Base-by-base conservation (phyloP, 2,329 filamentous ascomycete species). In the Fusarium metavorans region DNA sequence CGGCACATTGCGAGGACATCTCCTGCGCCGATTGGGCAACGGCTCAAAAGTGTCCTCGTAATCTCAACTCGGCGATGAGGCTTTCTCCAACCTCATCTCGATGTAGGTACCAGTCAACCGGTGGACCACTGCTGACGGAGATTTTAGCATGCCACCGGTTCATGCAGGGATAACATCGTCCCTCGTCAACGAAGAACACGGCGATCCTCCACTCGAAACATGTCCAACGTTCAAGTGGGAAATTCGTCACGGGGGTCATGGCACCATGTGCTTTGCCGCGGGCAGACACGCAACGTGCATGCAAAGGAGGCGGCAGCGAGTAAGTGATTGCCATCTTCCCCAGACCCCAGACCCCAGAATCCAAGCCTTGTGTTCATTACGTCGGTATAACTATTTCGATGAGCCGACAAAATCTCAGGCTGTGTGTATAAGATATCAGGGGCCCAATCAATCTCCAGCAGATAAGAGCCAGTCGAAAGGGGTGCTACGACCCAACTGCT, bases 341-440 rank as follows among this genome's bases (percentile, higher is more conserved):
- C 58, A 57, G 34, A 67, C 64, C 54, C 63, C 63, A 59, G 52
- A 66, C 62, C 57, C 64, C 57, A 35, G 64, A 45, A 35, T 56
- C 35, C 20, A 45, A 30, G 45, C 23, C 34, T 56, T 34, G 32
- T 41, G 71, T 74, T 43, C 58, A 72, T 75, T 74, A 76, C 70
- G 73, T 76, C 56, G 58, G 41, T 58, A 39, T 76, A 69, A 66
- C 20, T 23, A 52, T 71, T 75, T 76, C 54, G 54, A 76, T 75
- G 73, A 68, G 73, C 58, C 62, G 63, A 65, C 32, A 63, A 48
- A 73, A 70, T 39, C 64, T 48, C 32, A 41, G 23, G 54, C 41
- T 62, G 64, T 37, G 50, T 68, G n/a, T 41, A 43, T 18, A 50
- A 34, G 61, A 50, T 50, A 64, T 65, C 35, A 63, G 58, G 43